phyloP scores from a whole-genome alignment of 345 rosid species.

The Anacardium occidentale region DNA sequence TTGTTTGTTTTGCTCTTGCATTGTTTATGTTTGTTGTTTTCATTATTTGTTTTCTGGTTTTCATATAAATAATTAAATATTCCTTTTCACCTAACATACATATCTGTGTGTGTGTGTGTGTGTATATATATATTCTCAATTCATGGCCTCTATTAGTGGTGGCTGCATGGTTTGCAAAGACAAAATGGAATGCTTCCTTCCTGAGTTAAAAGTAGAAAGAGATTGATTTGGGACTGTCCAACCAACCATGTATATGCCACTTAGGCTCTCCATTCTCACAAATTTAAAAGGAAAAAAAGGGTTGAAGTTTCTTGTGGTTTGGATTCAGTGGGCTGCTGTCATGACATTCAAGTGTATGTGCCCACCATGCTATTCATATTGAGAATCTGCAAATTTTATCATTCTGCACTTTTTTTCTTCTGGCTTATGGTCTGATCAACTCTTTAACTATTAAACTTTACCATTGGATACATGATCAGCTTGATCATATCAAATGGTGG shows the following conservation, averaged over 20 bases:
- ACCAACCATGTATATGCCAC: background rate
- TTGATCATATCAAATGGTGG: too few species aligned
- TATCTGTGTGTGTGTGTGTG: too few species aligned
- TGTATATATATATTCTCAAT: too few species aligned
- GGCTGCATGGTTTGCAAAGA: background rate
- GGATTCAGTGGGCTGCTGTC: background rate
- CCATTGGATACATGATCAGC: too few species aligned
- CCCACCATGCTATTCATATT: background rate
- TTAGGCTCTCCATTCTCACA: background rate
- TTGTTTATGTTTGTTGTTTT: too few species aligned
- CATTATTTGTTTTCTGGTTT: too few species aligned
- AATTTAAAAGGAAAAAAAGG: background rate
- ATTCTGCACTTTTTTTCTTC: too few species aligned
- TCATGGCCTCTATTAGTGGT: background rate
- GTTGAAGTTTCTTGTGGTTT: background rate
- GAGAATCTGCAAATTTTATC: background rate
- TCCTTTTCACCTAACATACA: too few species aligned
- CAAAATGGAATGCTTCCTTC: background rate
- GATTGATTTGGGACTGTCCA: background rate
- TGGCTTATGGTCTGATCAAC: too few species aligned
- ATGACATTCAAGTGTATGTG: background rate
- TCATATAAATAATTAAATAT: too few species aligned
- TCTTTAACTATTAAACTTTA: too few species aligned
- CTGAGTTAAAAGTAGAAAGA: background rate
- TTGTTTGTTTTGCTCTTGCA: too few species aligned